Percentiles rank a stretch among this genome's conserved stretches.
Evolutionary conservation across 1,284 basidiomycete species (phyloP).

Genomic region (Pseudozyma flocculosa): DNA sequence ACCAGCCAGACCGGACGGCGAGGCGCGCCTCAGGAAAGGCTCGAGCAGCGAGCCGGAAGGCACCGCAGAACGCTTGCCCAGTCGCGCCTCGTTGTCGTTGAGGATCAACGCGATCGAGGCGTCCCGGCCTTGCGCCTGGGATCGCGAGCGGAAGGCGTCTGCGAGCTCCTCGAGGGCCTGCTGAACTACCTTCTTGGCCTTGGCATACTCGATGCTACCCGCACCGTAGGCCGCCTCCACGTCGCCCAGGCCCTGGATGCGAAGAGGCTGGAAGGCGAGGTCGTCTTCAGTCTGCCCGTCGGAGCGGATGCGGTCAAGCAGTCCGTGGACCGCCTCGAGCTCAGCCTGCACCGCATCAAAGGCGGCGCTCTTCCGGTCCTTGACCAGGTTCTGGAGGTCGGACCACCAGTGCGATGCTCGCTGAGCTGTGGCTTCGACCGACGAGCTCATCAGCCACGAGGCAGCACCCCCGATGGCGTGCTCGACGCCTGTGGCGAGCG

Average conservation of each 20-base stretch:
- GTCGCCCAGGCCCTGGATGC: slow-evolving; percentile 30
- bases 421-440: slow-evolving; percentile 10
- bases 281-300: slow-evolving; percentile 3
- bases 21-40: neutral
- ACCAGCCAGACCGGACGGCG: neutral
- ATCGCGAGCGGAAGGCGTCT: slow-evolving; percentile 13
- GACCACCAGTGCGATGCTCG: slow-evolving; percentile 9
- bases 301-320: slow-evolving; percentile 13
- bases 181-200: slow-evolving; percentile 18
- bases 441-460: slow-evolving; percentile 15
- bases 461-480: neutral
- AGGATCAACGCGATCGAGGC: slow-evolving; percentile 31
- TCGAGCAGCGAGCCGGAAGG: slow-evolving; percentile 19
- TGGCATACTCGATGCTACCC: slow-evolving; percentile 15
- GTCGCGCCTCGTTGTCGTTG: slow-evolving; percentile 8
- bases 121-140: slow-evolving; percentile 15
- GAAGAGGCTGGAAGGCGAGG: slow-evolving; percentile 30
- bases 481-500: slow-evolving; percentile 14
- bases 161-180: slow-evolving; percentile 16
- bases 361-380: neutral
- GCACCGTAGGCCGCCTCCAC: slow-evolving; percentile 26
- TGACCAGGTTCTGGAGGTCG: slow-evolving; percentile 19
- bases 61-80: slow-evolving; percentile 14
- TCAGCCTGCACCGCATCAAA: slow-evolving; percentile 5
- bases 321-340: slow-evolving; percentile 19